These are phyloP conservation scores for Apiospora rasikravindrae DNA, from an alignment of 2,329 filamentous ascomycete species.

Conservation along the genomic window DNA sequence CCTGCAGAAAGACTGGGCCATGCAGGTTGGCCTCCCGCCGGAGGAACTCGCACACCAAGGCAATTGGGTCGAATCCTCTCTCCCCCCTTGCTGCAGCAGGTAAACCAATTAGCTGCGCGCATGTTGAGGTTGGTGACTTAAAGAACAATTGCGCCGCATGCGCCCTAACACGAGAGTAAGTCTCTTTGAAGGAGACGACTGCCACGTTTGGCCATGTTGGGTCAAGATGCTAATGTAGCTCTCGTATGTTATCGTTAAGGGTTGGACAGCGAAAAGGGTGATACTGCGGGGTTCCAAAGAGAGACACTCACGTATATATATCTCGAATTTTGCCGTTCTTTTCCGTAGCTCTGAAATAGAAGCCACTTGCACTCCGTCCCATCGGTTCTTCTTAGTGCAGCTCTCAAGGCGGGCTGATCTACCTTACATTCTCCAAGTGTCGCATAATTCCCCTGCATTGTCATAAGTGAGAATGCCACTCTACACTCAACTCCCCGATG, in stretches of 20 bases:
- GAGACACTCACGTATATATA: background rate
- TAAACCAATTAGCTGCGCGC: background rate
- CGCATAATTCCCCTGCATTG: background rate
- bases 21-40: background rate
- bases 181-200: background rate
- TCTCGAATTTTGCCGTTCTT: background rate
- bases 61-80: background rate
- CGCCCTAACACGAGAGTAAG: background rate
- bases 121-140: too few relatives aligned
- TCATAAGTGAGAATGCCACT: constrained; percentile 29
- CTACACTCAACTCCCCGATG: constrained; percentile 30
- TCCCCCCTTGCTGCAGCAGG: too few relatives aligned
- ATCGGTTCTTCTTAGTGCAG: too few relatives aligned
- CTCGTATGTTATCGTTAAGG: background rate
- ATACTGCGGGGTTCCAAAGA: background rate
- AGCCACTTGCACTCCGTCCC: background rate
- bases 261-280: background rate
- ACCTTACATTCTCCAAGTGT: background rate
- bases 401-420: background rate
- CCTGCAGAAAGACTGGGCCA: background rate
- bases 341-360: background rate
- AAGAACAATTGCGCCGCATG: background rate
- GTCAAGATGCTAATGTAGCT: too few relatives aligned
- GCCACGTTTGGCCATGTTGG: background rate
- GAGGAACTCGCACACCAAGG: background rate